Evolutionary conservation across 495 filamentous ascomycete species (phyloP).

Genomic region (Neurospora tetrasperma): DNA sequence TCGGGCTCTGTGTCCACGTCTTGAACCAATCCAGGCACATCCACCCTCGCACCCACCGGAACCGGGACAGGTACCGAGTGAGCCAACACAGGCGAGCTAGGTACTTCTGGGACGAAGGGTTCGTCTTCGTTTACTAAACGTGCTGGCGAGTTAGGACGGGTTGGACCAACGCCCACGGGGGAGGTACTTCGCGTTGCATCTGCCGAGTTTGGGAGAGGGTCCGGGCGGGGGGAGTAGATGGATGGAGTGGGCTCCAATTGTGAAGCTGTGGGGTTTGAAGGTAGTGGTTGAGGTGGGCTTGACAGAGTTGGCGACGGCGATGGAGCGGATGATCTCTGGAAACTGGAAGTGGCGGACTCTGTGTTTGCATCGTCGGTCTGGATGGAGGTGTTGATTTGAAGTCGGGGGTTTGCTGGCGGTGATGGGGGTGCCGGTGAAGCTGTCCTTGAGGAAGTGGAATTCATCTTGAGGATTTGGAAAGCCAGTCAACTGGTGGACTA

Average conservation of each 20-base stretch:
- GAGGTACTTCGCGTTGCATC: neutral
- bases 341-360: neutral
- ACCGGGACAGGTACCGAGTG: neutral
- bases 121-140: neutral
- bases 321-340: neutral
- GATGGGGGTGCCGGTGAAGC: neutral
- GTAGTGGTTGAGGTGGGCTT: neutral
- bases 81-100: neutral
- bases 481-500: neutral
- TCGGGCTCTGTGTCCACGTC: neutral
- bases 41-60: neutral
- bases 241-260: neutral
- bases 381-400: neutral
- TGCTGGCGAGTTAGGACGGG: neutral
- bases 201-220: neutral
- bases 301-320: neutral
- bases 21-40: neutral
- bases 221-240: neutral
- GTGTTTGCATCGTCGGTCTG: too few species aligned
- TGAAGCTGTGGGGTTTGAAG: neutral
- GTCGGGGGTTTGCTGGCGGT: rapidly evolving
- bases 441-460: neutral
- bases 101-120: neutral
- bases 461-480: neutral
- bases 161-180: neutral